These are phyloP conservation scores for Nothophytophthora sp. DNA, from an alignment of 352 stramenopile species.

Conservation along the genomic window DNA sequence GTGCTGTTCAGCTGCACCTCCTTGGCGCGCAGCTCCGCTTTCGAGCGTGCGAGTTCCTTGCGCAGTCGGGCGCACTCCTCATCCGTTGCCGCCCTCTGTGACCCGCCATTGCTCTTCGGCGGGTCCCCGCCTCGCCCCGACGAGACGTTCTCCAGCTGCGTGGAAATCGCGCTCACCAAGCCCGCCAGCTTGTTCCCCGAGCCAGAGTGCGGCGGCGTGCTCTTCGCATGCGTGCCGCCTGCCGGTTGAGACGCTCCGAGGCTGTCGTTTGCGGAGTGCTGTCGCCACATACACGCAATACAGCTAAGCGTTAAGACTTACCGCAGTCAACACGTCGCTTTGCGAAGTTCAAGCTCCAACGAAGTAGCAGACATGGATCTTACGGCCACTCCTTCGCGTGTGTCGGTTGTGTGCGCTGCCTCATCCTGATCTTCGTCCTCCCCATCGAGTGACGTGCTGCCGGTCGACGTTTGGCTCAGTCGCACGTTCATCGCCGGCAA, in stretches of 20 bases:
- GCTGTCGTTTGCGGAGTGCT: slow-evolving; percentile 16
- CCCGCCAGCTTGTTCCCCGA: slow-evolving; percentile 32
- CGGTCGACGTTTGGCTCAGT: slow-evolving; percentile 14
- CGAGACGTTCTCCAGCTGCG: slow-evolving; percentile 27
- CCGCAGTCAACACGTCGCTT: slow-evolving; percentile 4
- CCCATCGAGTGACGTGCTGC: slow-evolving; percentile 4
- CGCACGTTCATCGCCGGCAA: slow-evolving; percentile 24
- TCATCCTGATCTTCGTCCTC: slow-evolving; percentile 10
- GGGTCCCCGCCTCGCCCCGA: slow-evolving; percentile 12
- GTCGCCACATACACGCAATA: slow-evolving; percentile 13
- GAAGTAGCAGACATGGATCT: too few relatives aligned
- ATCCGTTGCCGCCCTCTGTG: slow-evolving; percentile 10
- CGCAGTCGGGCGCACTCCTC: slow-evolving; percentile 35
- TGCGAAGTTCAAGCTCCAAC: too few relatives aligned
- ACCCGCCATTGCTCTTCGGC: slow-evolving; percentile 16
- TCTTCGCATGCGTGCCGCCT: slow-evolving; percentile 3
- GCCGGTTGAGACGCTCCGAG: slow-evolving; percentile 11
- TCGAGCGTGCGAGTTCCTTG: slow-evolving; percentile 59
- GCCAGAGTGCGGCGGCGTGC: slow-evolving; percentile 23
- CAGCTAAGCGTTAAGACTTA: too few relatives aligned
- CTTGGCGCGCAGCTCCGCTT: slow-evolving; percentile 55
- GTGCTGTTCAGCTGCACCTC: slow-evolving; percentile 60
- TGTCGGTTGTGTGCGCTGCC: too few relatives aligned
- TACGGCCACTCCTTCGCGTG: too few relatives aligned
- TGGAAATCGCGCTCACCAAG: slow-evolving; percentile 36